Evolutionary conservation across 305 asterid genomes (phyloP).

Genomic region (Salvia sclarea): DNA sequence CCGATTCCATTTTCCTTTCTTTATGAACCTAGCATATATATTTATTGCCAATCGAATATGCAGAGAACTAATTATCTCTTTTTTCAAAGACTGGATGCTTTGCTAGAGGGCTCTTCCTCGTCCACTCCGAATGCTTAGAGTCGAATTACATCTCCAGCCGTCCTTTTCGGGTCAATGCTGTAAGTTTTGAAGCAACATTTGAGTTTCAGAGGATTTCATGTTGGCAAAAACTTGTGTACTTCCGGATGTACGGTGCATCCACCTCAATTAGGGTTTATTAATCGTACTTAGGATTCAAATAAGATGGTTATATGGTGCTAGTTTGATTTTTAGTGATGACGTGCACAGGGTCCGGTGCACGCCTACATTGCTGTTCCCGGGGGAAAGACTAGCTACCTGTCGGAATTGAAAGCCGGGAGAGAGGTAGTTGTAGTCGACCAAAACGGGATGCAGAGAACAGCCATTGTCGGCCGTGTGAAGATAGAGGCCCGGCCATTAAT

Average conservation of each 20-base stretch:
- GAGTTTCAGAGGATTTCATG: no score
- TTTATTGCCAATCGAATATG: constrained; percentile 14
- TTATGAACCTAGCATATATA: constrained; percentile 2
- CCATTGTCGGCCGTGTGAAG: constrained; percentile 86
- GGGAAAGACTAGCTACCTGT: constrained; percentile 80
- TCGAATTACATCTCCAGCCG: constrained; percentile 90
- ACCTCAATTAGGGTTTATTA: no score
- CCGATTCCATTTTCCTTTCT: background rate
- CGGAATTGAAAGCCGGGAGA: constrained; percentile 77
- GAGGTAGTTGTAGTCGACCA: constrained; percentile 76
- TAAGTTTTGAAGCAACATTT: constrained; percentile 38
- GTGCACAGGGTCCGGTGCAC: constrained; percentile 81
- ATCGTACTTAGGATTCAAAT: no score
- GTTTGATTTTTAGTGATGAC: constrained; percentile 4
- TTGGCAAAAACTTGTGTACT: no score
- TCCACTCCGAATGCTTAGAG: constrained; percentile 91
- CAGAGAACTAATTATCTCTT: constrained; percentile 21
- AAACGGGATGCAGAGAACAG: constrained; percentile 71
- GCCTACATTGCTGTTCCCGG: constrained; percentile 86
- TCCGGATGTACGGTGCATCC: no score
- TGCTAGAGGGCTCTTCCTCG: constrained; percentile 92
- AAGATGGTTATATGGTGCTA: background rate
- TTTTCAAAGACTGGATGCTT: constrained; percentile 75
- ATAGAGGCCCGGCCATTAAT: constrained; percentile 79
- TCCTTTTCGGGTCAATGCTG: constrained; percentile 95